Evolutionary conservation across 805 yeast species (phyloP).

Genomic region (Lachancea thermotolerans): DNA sequence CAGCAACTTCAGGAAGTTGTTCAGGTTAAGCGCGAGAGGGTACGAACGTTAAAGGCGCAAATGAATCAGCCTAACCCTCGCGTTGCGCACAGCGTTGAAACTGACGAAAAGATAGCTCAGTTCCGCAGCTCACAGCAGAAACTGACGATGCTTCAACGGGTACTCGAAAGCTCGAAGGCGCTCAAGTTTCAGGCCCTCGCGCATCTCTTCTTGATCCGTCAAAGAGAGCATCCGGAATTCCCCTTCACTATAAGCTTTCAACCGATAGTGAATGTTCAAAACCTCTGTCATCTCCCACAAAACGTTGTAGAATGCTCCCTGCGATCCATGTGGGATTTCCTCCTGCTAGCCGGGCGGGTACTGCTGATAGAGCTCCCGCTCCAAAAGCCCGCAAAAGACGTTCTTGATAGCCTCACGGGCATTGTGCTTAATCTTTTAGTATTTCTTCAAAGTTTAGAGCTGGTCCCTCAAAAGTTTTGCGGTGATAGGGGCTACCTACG

Average conservation of each 20-base stretch:
- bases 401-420: constrained; percentile 15
- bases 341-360: constrained; percentile 12
- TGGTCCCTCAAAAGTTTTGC: constrained; percentile 10
- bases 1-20: constrained; percentile 10
- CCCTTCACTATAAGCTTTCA: constrained; percentile 22
- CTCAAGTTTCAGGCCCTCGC: constrained; percentile 12
- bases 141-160: constrained; percentile 12
- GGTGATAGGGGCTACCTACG: constrained; percentile 3
- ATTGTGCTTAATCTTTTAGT: constrained; percentile 14
- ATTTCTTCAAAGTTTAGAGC: constrained; percentile 12
- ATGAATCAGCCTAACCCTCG: not conserved
- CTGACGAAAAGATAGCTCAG: not conserved
- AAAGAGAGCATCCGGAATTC: constrained; percentile 18
- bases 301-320: constrained; percentile 17
- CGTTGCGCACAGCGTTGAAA: not conserved
- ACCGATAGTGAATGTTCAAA: constrained; percentile 23
- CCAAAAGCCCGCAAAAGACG: constrained; percentile 5
- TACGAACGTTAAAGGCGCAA: not conserved
- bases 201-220: constrained; percentile 19
- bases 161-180: constrained; percentile 10
- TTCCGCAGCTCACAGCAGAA: constrained; percentile 9
- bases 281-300: constrained; percentile 16
- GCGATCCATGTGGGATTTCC: constrained; percentile 18
- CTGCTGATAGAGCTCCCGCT: constrained; percentile 14
- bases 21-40: constrained; percentile 7